Base-by-base conservation (phyloP, 2,329 filamentous ascomycete species). In the Colletotrichum abscissum region DNA sequence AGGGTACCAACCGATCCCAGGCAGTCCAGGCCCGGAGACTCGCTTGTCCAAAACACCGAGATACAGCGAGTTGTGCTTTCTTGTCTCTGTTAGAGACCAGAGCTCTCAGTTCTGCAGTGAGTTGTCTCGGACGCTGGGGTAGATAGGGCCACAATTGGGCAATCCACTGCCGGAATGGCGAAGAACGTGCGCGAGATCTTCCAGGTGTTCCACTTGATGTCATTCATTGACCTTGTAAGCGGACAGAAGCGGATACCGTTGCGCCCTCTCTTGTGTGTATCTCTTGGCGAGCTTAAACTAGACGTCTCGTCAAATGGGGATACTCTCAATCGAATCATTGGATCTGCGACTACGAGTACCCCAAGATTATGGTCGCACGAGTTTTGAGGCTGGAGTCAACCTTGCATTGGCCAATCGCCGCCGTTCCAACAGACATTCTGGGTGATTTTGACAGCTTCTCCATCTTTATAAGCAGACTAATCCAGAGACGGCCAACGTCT, bases 21-120 rank as follows among this genome's bases (percentile, higher is more conserved):
- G 16, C 16, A 19, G 14, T 42, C 38, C 38, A 42, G 38, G 38
- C 14, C 70, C 55, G 56, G 60, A 62, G 26, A n/a, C 54, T 63
- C 54, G 66, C 59, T 38, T 52, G 19, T 70, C 30, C 56, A 11
- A 22, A 42, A 35, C 30, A 38, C 49, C 67, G 35, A 62, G 35
- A 55, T 46, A 33, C 9, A 30, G 33, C 33, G 42, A 38, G 26
- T 19, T 19, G 14, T 42, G 14, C 14, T 19, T 19, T 42, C 6
- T 16, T 14, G 38, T 42, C 14, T 42, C 6, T 42, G 16, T 42
- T 28, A 12, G 30, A 69, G 38, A 12, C 16, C 9, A 22, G 30
- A 55, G 38, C 58, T 46, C 26, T 14, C 54, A 63, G 30, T 26
- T 38, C 24, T 42, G 33, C 38, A 24, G 11, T 16, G 30, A 57